These are phyloP conservation scores for Taiozyma onychis DNA, from an alignment of 1,139 yeast species.

Conservation along the genomic window DNA sequence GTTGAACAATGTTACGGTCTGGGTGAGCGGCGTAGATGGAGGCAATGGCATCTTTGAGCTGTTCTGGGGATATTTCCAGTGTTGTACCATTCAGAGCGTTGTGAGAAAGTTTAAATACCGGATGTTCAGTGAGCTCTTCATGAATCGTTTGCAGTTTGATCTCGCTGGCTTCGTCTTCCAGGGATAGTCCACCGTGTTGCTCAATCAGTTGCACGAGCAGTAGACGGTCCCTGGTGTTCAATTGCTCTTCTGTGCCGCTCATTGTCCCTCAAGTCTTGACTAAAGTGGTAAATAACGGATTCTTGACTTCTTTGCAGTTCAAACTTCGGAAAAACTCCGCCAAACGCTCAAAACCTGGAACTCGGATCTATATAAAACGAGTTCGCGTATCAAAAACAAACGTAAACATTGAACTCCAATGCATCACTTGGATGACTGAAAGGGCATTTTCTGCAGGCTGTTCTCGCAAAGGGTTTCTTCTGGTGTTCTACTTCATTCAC, in stretches of 20 bases:
- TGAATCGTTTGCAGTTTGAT: conserved; percentile 9
- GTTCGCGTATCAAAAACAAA: background rate
- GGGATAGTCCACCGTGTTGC: conserved; percentile 11
- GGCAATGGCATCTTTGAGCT: conserved; percentile 5
- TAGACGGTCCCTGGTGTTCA: conserved; percentile 19
- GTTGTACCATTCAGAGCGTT: conserved; percentile 11
- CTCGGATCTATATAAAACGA: background rate
- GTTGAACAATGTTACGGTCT: conserved; percentile 10
- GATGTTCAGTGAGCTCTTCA: conserved; percentile 12
- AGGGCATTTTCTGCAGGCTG: background rate
- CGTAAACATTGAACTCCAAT: background rate
- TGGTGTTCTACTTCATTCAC: background rate
- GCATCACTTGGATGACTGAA: background rate
- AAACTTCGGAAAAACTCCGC: background rate
- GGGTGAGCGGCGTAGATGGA: conserved; percentile 5
- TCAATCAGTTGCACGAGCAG: conserved; percentile 20
- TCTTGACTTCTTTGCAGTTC: background rate
- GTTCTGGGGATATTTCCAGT: conserved; percentile 7
- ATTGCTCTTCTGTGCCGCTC: background rate
- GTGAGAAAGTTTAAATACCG: conserved; percentile 19
- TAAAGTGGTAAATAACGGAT: background rate
- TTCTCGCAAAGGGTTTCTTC: background rate
- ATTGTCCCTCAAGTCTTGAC: background rate
- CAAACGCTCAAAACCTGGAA: background rate
- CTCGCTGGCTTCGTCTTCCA: background rate